Base-by-base conservation (phyloP, 202 grass and related monocot genomes). In the Saccharum hybrid region DNA sequence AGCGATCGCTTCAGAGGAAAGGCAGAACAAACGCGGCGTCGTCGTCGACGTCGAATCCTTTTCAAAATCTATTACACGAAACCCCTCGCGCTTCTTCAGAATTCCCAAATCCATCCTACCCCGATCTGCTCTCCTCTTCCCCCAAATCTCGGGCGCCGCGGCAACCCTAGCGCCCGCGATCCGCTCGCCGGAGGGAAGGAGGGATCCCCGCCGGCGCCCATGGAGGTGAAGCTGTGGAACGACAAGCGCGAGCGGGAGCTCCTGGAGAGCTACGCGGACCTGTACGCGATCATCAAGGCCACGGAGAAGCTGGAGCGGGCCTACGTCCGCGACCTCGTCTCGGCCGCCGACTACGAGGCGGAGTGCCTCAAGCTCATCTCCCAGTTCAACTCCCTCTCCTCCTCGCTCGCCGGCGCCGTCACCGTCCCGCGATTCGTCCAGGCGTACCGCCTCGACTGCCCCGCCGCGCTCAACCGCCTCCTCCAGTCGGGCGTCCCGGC, bases 301-400 rank as follows among this genome's bases (percentile, higher is more conserved):
- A 94, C 93, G 49, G 96, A 98, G 80, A 98, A 98, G 84, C 93
- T 96, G 71, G 96, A 98, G 83, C 94, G 94, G 71, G 92, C 96
- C 23, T 98, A 95, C 92, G 93, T 98, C 61, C 92, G 96, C 56
- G 93, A 98, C 71, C 93, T 95, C 89, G 89, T 96, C 77, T 66
- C 93, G 66, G 92, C 96, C 66, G 83, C 89, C 66, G 86, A 88
- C 84, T 98, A 98, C 91, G 96, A 98, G 87, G 34, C 96, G 45
- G 96, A 98, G 87, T 98, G 96, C 89, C 86, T 96, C 87, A 96
- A 98, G 85, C 93, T 98, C 71, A 98, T 98, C 83, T 86, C 91
- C 15, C 96, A 98, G 81, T 95, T 98, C 81, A 94, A 93, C 72
- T 91, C 92, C 65, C 93, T 98, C 57, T 90, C 91, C 38, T 89